Evolutionary conservation across 2,329 filamentous ascomycete species (phyloP).

Genomic region (Simplicillium aogashimaense): DNA sequence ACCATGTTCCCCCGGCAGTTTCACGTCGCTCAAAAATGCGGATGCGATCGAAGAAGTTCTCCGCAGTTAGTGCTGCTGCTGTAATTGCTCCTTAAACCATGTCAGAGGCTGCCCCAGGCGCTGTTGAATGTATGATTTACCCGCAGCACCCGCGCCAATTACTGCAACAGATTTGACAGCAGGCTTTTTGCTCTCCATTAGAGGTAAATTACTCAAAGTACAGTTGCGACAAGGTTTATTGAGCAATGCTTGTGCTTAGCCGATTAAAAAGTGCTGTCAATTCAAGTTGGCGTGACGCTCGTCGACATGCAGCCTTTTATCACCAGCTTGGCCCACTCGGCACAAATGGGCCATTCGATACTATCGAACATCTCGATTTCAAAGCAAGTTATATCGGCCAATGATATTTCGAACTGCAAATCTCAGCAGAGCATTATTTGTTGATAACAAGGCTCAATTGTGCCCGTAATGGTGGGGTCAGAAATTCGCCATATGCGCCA

Average conservation of each 20-base stretch:
- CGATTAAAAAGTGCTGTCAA: too few species aligned
- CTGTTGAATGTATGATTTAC: conserved; percentile 13
- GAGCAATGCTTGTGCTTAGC: too few species aligned
- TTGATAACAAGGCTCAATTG: background rate
- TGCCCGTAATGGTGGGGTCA: background rate
- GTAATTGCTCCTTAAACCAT: conserved; percentile 30
- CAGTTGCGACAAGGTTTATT: too few species aligned
- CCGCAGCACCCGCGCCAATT: conserved; percentile 32
- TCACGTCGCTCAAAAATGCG: conserved; percentile 32
- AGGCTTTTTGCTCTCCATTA: conserved; percentile 6
- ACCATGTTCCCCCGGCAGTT: conserved; percentile 35
- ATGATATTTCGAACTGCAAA: too few species aligned
- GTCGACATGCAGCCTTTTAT: too few species aligned
- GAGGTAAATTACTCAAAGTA: background rate
- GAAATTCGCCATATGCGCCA: conserved; percentile 3
- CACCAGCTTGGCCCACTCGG: too few species aligned
- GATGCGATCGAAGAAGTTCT: conserved; percentile 31
- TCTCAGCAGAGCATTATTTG: too few species aligned
- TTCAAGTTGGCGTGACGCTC: too few species aligned
- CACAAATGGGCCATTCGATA: background rate
- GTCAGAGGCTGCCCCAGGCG: background rate
- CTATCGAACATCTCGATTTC: too few species aligned
- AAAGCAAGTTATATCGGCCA: too few species aligned
- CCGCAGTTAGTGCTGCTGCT: conserved; percentile 33
- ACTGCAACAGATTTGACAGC: conserved; percentile 29